phyloP scores from a whole-genome alignment of 148 eudicot species.

The Persicaria maculosa region DNA sequence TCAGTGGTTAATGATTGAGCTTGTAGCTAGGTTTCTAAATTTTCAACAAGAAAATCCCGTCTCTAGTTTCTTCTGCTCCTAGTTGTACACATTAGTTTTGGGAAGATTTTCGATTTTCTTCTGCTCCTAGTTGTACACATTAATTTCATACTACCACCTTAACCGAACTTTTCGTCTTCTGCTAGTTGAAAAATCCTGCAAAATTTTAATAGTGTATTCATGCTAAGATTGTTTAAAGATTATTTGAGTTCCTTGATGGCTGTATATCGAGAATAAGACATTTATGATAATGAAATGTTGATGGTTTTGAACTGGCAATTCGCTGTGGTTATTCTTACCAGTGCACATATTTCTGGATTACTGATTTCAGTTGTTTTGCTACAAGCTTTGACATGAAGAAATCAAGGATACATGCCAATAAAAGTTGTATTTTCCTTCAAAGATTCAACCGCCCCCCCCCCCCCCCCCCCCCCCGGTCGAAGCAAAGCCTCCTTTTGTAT shows the following conservation, averaged over 20 bases:
- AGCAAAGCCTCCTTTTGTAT: neutral
- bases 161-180: no score
- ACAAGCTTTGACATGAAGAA: neutral
- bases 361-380: neutral
- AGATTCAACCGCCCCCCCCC: no score
- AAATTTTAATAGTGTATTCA: neutral
- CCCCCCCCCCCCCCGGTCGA: no score
- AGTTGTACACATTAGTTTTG: no score
- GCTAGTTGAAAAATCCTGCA: no score
- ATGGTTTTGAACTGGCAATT: neutral
- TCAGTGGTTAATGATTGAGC: neutral
- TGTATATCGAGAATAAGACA: neutral
- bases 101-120: no score
- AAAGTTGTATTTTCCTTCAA: neutral
- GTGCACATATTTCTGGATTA: neutral
- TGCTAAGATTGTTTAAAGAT: neutral
- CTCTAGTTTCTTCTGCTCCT: neutral
- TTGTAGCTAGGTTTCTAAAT: neutral
- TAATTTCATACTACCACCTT: no score
- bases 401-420: neutral
- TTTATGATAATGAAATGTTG: neutral
- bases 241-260: neutral
- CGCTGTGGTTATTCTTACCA: neutral
- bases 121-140: no score
- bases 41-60: neutral